Conservation (phyloP, 1,284 basidiomycete genomes). For the Melampsora larici-populina region DNA sequence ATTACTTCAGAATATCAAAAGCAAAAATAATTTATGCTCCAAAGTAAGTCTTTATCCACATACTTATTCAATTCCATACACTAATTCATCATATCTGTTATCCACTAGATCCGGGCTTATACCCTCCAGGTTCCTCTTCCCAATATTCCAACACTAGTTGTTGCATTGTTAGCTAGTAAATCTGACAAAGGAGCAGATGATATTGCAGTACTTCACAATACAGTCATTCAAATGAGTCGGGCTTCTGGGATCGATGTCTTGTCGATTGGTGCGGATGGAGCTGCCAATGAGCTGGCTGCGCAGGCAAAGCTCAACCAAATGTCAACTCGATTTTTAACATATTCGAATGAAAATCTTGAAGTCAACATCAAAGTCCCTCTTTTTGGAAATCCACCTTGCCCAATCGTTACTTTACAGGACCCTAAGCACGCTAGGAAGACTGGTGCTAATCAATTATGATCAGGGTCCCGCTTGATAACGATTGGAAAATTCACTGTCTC, state of each 20-base stretch:
- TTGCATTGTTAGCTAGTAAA: constrained; percentile 2
- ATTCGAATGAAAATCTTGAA: background rate
- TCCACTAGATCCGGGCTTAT: constrained; percentile 3
- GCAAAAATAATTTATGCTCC: constrained; percentile 5
- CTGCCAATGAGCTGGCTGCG: constrained; percentile 9
- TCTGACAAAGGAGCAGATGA: background rate
- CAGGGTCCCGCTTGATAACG: too few relatives aligned
- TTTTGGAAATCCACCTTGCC: too few relatives aligned
- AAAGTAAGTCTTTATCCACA: background rate
- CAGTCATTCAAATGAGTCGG: too few relatives aligned
- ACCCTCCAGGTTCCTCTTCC: constrained; percentile 5
- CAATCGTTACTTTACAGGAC: too few relatives aligned
- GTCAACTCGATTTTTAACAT: background rate
- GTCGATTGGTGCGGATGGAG: too few relatives aligned
- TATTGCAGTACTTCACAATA: too few relatives aligned
- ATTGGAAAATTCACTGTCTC: background rate
- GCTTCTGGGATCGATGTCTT: constrained; percentile 5
- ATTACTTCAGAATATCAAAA: background rate
- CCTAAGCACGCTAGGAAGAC: too few relatives aligned
- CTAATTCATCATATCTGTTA: background rate
- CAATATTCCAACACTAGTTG: constrained; percentile 7
- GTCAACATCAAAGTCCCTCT: constrained; percentile 10
- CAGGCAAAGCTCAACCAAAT: background rate
- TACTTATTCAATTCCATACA: background rate
- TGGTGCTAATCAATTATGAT: too few relatives aligned